Evolutionary conservation across 768 basidiomycete species (phyloP).

Genomic region (Butyriboletus loyo): DNA sequence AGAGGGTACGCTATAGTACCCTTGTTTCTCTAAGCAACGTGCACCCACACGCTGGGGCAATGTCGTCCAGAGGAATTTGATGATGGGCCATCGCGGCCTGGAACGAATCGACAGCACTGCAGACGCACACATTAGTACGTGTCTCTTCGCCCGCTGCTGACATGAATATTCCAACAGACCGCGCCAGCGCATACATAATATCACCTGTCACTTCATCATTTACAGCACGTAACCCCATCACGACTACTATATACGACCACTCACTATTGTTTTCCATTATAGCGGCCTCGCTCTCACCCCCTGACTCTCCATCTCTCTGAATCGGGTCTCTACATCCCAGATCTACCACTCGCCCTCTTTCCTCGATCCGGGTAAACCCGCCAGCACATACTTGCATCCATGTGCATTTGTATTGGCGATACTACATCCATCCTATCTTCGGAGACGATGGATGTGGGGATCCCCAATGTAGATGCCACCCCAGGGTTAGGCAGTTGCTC

Average conservation of each 20-base stretch:
- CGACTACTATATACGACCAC: conserved; percentile 28
- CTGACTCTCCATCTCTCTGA: too few relatives aligned
- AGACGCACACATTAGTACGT: conserved; percentile 83
- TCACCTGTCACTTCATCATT: conserved; percentile 73
- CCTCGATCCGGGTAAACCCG: background rate
- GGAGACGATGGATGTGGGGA: background rate
- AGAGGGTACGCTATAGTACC: too few relatives aligned
- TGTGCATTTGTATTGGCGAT: background rate
- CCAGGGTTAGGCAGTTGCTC: too few relatives aligned
- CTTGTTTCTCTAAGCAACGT: too few relatives aligned
- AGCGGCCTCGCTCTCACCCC: conserved; percentile 79
- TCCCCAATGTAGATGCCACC: background rate
- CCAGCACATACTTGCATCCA: background rate
- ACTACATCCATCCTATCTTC: background rate
- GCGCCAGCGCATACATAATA: conserved; percentile 87
- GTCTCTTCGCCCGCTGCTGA: conserved; percentile 19
- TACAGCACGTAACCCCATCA: conserved; percentile 52
- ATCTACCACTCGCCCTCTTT: too few relatives aligned
- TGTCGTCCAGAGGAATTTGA: conserved; percentile 73
- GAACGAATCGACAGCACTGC: conserved; percentile 79
- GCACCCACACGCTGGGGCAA: too few relatives aligned
- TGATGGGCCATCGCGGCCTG: conserved; percentile 79
- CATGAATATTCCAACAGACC: conserved; percentile 47
- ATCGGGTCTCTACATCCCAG: too few relatives aligned
- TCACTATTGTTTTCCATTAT: conserved; percentile 52